A percentile compares a stretch with the other conserved stretches of the same genome.
These are phyloP conservation scores for Ceratobasidium sp. DNA, from an alignment of 1,284 basidiomycete genomes.

Conservation along the genomic window DNA sequence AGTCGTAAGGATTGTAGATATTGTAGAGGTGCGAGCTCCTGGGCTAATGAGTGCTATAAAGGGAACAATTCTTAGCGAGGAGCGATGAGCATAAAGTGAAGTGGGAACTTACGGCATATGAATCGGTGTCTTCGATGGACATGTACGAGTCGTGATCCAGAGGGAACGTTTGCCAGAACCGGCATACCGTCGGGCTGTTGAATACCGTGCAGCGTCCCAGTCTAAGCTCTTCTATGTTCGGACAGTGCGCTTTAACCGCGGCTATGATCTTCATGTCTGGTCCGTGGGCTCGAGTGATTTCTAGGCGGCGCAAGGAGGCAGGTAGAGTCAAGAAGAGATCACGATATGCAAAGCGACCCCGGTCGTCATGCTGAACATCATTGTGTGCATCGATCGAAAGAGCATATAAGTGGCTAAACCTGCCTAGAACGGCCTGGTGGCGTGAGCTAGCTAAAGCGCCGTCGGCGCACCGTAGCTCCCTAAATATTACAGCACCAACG, in stretches of 20 bases:
- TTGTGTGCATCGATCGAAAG: slow-evolving; percentile 28
- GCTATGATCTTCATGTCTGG: slow-evolving; percentile 26
- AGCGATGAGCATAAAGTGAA: background rate
- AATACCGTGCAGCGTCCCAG: slow-evolving; percentile 30
- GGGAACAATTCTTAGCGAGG: background rate
- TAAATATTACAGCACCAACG: background rate
- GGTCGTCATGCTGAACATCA: slow-evolving; percentile 5
- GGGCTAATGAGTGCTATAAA: slow-evolving; percentile 7
- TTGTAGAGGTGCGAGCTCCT: slow-evolving; percentile 24
- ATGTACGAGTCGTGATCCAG: slow-evolving; percentile 40
- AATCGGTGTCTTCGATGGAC: slow-evolving; percentile 22
- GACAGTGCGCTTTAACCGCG: slow-evolving; percentile 8
- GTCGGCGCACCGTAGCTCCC: slow-evolving; percentile 10
- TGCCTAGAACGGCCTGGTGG: background rate
- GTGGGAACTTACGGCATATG: slow-evolving; percentile 13
- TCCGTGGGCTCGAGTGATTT: slow-evolving; percentile 8
- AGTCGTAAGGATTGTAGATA: slow-evolving; percentile 4
- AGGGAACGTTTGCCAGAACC: slow-evolving; percentile 23
- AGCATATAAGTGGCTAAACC: background rate
- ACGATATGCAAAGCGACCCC: slow-evolving; percentile 9
- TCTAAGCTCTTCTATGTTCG: slow-evolving; percentile 2
- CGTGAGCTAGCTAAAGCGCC: background rate
- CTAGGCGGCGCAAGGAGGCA: slow-evolving; percentile 16
- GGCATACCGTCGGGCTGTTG: background rate
- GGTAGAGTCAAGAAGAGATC: slow-evolving; percentile 19